Evolutionary conservation across 306 rosid species (phyloP), one percentile per base, ranked within the genome.

Genomic region (Vachellia collinsii): DNA sequence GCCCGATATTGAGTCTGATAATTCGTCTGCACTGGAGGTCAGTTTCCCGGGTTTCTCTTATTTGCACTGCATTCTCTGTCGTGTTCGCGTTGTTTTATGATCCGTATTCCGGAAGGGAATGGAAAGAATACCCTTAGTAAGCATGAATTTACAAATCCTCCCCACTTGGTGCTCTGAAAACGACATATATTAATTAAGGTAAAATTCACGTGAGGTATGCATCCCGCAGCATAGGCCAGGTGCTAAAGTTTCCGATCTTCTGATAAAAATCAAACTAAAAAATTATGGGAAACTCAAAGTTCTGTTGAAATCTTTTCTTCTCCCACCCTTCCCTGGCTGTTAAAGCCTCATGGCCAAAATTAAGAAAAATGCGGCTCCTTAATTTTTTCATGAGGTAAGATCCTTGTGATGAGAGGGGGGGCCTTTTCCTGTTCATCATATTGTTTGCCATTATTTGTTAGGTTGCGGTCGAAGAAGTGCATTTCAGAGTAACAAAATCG

Each of bases 21-120:
- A 95, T 88, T 93, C 98, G 6, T 86, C 98, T 8, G 86, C 85
- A 17, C 74, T 89, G 74, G 88, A 93, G 98, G 99, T 93, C 64
- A 54, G 77, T 50, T 65, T 47, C 23, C 42, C 16, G 42, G 41
- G 56, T 75, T 75, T 42, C 16, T 42, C 43, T 42, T 23, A 23
- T 62, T 42, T 43, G 54, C 71, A 54, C 17, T 11, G 39, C 37
- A 29, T 56, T 79, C 38, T 39, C 46, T 70, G 0, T 37, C 13
- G 20, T 19, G 62, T 51, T 72, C 10, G 3, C 77, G 11, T 41
- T 58, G 9, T 80, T 80, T 17, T 16, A 9, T 58, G 22, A 54
- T 34, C 50, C 17, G 63, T 79, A 11, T 79, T 79, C 58, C 25
- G 63, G 51, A 22, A 70, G 23, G 61, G 13, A 79, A 56, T 48